Evolutionary conservation across 306 rosid genomes (phyloP).

Genomic region (Quercus suber): DNA sequence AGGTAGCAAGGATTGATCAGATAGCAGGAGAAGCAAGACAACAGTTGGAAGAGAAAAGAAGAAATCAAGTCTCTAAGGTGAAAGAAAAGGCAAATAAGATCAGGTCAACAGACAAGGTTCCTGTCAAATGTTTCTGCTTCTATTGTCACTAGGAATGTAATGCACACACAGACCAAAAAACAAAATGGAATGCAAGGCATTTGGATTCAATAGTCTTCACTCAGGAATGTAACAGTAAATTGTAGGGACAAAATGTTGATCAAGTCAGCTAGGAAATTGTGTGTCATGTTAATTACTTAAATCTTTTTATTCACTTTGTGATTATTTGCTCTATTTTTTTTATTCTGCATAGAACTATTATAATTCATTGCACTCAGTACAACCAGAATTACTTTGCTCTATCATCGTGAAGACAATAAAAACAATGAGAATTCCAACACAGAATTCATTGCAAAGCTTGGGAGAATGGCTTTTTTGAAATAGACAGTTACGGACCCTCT

Average conservation of each 20-base stretch:
- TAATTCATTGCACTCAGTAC: no score
- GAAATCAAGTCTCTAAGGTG: constrained; percentile 41
- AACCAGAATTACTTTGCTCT: no score
- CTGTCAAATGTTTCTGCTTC: constrained; percentile 59
- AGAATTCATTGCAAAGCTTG: neutral
- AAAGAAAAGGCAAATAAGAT: constrained; percentile 43
- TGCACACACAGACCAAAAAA: no score
- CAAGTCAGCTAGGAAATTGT: neutral
- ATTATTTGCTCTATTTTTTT: no score
- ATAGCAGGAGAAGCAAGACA: constrained; percentile 54
- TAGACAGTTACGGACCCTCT: neutral
- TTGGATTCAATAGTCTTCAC: neutral
- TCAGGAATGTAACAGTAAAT: constrained; percentile 1
- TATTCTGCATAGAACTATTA: no score
- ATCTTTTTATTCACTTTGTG: no score
- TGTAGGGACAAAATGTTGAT: constrained; percentile 14
- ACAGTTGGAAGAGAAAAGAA: constrained; percentile 52
- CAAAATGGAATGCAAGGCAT: no score
- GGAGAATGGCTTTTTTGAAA: neutral
- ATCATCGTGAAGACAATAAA: no score
- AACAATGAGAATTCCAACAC: no score
- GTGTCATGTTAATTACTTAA: neutral
- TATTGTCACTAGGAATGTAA: constrained; percentile 27
- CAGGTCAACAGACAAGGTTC: constrained; percentile 38
- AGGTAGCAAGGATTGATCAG: constrained; percentile 52